Percentiles rank a stretch among this genome's conserved stretches.
phyloP scores from a whole-genome alignment of 768 basidiomycete genomes.

The Serpula lacrymans region DNA sequence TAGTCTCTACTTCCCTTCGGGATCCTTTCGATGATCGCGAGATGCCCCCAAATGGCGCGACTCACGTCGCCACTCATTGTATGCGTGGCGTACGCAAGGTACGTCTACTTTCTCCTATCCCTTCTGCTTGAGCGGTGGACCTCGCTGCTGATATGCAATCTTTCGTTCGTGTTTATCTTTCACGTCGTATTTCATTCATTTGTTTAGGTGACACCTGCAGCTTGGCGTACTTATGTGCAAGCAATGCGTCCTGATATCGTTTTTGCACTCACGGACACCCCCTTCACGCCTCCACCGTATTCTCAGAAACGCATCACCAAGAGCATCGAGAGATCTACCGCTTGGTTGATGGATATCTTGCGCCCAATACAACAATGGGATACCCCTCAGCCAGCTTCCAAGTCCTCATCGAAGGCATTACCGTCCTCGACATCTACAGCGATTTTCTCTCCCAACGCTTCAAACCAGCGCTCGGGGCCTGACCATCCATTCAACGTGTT shows the following conservation, averaged over 20 bases:
- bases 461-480: background rate
- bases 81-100: slow-evolving; percentile 74
- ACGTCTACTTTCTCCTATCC: slow-evolving; percentile 6
- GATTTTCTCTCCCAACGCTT: background rate
- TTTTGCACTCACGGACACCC: slow-evolving; percentile 67
- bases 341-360: slow-evolving; percentile 62
- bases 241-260: slow-evolving; percentile 65
- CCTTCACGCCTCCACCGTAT: slow-evolving; percentile 58
- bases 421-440: background rate
- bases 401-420: background rate
- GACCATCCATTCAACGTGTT: slow-evolving; percentile 46
- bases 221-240: slow-evolving; percentile 55
- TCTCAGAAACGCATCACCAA: slow-evolving; percentile 80
- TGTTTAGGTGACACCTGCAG: slow-evolving; percentile 47
- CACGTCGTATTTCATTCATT: background rate
- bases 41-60: slow-evolving; percentile 71
- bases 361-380: slow-evolving; percentile 16
- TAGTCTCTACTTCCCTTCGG: slow-evolving; percentile 59
- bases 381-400: too few relatives aligned
- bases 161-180: background rate
- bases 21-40: slow-evolving; percentile 62
- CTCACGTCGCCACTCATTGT: slow-evolving; percentile 52
- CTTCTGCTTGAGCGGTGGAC: too few relatives aligned
- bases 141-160: background rate
- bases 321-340: slow-evolving; percentile 62